Conservation (phyloP, 2,329 filamentous ascomycete genomes). For the Aspergillus thermomutatus region DNA sequence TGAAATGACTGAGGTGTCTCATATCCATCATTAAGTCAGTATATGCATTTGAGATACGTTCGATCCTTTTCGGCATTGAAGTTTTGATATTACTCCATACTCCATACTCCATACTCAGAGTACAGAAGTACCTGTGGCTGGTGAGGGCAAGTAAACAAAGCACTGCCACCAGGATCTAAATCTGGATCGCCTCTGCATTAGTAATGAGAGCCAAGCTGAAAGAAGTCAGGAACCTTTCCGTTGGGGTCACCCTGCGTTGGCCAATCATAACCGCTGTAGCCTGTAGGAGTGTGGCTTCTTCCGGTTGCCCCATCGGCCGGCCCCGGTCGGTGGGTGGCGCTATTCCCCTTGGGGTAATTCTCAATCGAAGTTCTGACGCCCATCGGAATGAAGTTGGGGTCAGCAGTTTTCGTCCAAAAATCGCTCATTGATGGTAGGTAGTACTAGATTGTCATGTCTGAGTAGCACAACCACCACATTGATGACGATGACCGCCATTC, state of each 20-base stretch:
- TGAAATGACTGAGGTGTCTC: not conserved
- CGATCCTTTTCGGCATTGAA: not conserved
- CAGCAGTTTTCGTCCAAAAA: not conserved
- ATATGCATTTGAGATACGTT: not conserved
- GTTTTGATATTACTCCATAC: not conserved
- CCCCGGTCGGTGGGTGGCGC: conserved; percentile 16
- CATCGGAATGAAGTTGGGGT: conserved; percentile 4
- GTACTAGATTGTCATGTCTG: not conserved
- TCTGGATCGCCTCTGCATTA: not conserved
- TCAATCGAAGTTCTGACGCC: not conserved
- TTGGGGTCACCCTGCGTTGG: not conserved
- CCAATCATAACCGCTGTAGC: not conserved
- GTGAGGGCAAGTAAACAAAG: not conserved
- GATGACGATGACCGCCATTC: not conserved
- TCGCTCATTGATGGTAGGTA: not conserved
- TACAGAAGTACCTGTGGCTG: not conserved
- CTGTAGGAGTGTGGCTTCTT: conserved; percentile 8
- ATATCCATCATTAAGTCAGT: not conserved
- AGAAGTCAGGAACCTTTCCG: not conserved
- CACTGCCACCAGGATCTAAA: not conserved
- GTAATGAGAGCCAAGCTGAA: not conserved
- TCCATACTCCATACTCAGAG: not conserved
- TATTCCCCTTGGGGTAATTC: conserved; percentile 3
- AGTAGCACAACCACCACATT: not conserved
- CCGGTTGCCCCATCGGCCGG: conserved; percentile 20